Evolutionary conservation across 148 eudicot species (phyloP).

Genomic region (Gaultheria prostrata): DNA sequence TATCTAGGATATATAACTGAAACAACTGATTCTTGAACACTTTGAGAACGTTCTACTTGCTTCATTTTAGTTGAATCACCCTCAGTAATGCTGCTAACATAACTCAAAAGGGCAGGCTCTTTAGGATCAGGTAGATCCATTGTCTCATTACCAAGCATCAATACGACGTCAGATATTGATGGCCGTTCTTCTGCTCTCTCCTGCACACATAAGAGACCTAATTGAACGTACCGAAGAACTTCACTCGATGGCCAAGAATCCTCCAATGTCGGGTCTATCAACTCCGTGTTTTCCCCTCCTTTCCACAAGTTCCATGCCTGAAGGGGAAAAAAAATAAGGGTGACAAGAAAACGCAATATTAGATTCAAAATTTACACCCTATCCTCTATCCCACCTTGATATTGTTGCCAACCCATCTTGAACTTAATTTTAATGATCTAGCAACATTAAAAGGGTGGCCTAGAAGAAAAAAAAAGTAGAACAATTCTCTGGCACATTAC

Average conservation of each 20-base stretch:
- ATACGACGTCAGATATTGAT: neutral
- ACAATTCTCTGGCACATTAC: too few species aligned
- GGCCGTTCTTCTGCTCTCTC: conserved; percentile 4
- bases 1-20: neutral
- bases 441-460: neutral
- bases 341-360: too few species aligned
- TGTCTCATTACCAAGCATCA: neutral
- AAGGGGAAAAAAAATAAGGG: too few species aligned
- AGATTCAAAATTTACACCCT: neutral
- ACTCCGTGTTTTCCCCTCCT: neutral
- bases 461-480: too few species aligned
- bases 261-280: neutral
- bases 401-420: neutral
- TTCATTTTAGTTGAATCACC: neutral
- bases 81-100: neutral
- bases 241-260: neutral
- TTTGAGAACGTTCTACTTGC: neutral
- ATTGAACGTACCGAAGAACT: neutral
- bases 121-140: neutral
- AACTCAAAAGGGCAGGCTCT: neutral
- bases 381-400: neutral
- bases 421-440: neutral
- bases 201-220: conserved; percentile 11
- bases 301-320: neutral
- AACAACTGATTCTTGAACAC: neutral